Conservation (phyloP, 306 rosid genomes). For the Castanospermum australe region DNA sequence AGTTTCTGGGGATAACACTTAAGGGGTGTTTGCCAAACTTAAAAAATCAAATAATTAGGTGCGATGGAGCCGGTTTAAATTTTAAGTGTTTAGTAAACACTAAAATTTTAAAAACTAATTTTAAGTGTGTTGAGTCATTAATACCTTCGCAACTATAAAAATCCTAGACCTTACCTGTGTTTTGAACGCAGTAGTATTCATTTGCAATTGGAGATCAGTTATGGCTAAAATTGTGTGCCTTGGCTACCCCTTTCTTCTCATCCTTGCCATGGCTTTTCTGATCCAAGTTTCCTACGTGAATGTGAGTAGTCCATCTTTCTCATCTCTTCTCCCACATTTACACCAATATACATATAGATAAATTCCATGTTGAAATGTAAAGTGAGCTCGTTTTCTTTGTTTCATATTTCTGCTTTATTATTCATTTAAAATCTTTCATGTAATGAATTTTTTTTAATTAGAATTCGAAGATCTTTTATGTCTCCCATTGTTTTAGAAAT, state of each 20-base stretch:
- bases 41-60: no score
- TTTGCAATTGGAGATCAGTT: not conserved
- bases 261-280: slow-evolving; percentile 4
- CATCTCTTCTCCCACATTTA: not conserved
- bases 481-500: no score
- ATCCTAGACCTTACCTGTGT: not conserved
- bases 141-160: not conserved
- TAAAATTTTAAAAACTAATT: no score
- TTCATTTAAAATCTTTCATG: no score
- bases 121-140: not conserved
- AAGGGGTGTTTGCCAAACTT: no score
- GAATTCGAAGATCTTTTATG: no score
- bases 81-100: no score
- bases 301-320: not conserved
- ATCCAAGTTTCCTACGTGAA: slow-evolving; percentile 8
- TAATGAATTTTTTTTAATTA: no score
- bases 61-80: no score
- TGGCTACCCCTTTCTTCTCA: not conserved
- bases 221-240: slow-evolving; percentile 19
- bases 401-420: not conserved
- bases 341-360: not conserved
- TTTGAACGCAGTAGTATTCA: not conserved
- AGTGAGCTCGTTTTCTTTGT: no score
- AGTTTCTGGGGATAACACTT: slow-evolving; percentile 40
- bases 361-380: not conserved